Evolutionary conservation across 2,329 filamentous ascomycete species (phyloP), one percentile per base, ranked within the genome.

Genomic region (Capronia coronata): DNA sequence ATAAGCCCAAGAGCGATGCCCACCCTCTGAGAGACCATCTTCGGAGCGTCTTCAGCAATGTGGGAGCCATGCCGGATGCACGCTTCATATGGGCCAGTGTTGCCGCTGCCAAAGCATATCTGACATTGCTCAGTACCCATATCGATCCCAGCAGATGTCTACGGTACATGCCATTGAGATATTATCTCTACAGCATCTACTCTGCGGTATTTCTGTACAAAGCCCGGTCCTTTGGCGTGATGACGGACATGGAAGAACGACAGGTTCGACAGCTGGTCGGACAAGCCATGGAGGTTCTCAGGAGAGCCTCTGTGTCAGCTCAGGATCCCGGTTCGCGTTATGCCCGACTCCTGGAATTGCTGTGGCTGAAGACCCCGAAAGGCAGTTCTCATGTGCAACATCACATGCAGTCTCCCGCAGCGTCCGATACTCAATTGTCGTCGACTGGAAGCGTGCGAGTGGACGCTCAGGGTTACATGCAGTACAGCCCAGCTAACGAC

Each of bases 71-170:
- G 48, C 78, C 79, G 4, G 80, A 83, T 59, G 78, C 80, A 3
- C 73, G 80, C 4, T 83, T 83, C 63, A 82, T 84, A 49, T 83
- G 82, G 62, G 79, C 82, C 61, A 79, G 79, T 1, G 73, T 84
- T 6, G 78, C 82, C 56, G 79, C 80, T 2, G 80, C 80, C 0
- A 82, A 82, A 60, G 75, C 77, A 0, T 73, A 83, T 14, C 66
- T 84, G 11, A 75, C 72, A 13, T 80, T 78, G 1, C 70, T 83
- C 16, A 81, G 79, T 59, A 76, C 75, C 48, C 75, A 74, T 52
- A 74, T 82, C 23, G 75, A 82, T 48, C 78, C 80, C 0, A 72
- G 76, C 43, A 74, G 73, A 13, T 75, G 77, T 38, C 68, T 83
- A 13, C 75, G 79, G 52, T 83, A 78, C 52, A 82, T 84, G 78